A percentile compares a stretch with the other conserved stretches of the same genome.
Conservation (phyloP, 208 protist genomes). For the Acanthamoeba castellanii region DNA sequence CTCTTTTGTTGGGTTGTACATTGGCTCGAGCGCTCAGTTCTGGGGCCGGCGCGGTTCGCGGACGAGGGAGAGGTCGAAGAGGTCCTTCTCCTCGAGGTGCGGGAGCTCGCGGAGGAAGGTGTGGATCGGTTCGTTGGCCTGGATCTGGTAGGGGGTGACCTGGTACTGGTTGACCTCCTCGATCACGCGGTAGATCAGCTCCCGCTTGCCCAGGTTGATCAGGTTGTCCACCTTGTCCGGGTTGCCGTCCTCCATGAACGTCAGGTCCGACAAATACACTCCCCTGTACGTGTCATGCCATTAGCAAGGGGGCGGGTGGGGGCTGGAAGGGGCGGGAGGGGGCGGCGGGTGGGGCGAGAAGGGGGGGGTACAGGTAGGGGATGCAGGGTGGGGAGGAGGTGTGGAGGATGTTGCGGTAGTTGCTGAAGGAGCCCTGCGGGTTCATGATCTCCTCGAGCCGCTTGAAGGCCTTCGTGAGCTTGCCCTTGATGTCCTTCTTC, state of each 20-base stretch:
- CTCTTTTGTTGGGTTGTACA: too few species aligned
- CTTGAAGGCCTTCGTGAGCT: conserved; percentile 76
- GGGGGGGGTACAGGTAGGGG: conserved; percentile 81
- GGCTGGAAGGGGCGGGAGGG: not conserved
- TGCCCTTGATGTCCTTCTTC: conserved; percentile 77
- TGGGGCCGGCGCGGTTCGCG: conserved; percentile 64
- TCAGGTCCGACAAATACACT: conserved; percentile 86
- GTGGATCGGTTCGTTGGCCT: conserved; percentile 35
- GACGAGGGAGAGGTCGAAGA: conserved; percentile 57
- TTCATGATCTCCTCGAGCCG: conserved; percentile 74
- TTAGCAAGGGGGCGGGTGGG: not conserved
- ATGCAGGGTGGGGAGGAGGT: conserved; percentile 80
- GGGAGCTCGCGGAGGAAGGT: conserved; percentile 65
- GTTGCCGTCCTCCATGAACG: conserved; percentile 89
- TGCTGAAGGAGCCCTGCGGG: conserved; percentile 43
- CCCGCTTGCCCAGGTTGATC: conserved; percentile 77
- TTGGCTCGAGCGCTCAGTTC: conserved; percentile 5
- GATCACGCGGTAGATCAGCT: conserved; percentile 68
- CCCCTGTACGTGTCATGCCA: conserved; percentile 76
- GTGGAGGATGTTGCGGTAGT: conserved; percentile 68
- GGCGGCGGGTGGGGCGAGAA: too few species aligned
- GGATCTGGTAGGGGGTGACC: conserved; percentile 49
- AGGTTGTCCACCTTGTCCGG: conserved; percentile 76
- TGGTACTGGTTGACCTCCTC: conserved; percentile 71
- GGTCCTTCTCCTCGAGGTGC: conserved; percentile 53